phyloP scores from a whole-genome alignment of 345 rosid species.

The Citrus cavaleriei region DNA sequence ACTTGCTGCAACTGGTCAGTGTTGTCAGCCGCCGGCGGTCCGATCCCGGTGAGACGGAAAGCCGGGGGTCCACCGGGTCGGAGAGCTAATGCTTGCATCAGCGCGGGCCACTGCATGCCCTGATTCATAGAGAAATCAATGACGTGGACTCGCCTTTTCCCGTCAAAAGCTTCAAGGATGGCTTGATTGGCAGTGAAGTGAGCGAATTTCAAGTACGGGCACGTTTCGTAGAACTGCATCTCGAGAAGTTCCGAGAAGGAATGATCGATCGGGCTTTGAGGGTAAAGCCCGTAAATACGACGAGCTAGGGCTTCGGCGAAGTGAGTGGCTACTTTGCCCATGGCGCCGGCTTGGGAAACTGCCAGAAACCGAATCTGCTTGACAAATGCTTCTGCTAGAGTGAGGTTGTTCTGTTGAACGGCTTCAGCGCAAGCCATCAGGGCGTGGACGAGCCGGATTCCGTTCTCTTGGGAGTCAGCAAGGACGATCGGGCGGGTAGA shows the following conservation, averaged over 20 bases:
- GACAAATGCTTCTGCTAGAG: slow-evolving; percentile 61
- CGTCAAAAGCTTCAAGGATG: slow-evolving; percentile 71
- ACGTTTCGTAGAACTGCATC: slow-evolving; percentile 82
- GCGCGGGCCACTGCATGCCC: slow-evolving; percentile 87
- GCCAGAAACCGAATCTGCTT: slow-evolving; percentile 62
- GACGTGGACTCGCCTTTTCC: slow-evolving; percentile 58
- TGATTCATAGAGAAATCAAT: slow-evolving; percentile 70
- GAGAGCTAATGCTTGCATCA: slow-evolving; percentile 77
- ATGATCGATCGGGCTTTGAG: slow-evolving; percentile 40
- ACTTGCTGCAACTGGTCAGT: slow-evolving; percentile 64
- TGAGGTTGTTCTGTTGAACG: slow-evolving; percentile 47
- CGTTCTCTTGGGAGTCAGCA: slow-evolving; percentile 79
- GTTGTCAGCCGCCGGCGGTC: slow-evolving; percentile 66
- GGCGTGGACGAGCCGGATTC: slow-evolving; percentile 69
- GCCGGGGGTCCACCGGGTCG: slow-evolving; percentile 75
- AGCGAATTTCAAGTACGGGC: slow-evolving; percentile 85
- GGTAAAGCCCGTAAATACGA: slow-evolving; percentile 52
- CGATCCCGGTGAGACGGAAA: slow-evolving; percentile 76
- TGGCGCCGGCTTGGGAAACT: slow-evolving; percentile 59
- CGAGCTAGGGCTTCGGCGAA: slow-evolving; percentile 86
- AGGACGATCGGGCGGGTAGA: slow-evolving; percentile 52
- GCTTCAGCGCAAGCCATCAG: slow-evolving; percentile 85
- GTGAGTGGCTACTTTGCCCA: slow-evolving; percentile 76
- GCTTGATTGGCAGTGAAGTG: slow-evolving; percentile 89
- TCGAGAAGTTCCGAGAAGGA: slow-evolving; percentile 55